Conservation (phyloP, 805 yeast species). For the Candida cerambycidarum region DNA sequence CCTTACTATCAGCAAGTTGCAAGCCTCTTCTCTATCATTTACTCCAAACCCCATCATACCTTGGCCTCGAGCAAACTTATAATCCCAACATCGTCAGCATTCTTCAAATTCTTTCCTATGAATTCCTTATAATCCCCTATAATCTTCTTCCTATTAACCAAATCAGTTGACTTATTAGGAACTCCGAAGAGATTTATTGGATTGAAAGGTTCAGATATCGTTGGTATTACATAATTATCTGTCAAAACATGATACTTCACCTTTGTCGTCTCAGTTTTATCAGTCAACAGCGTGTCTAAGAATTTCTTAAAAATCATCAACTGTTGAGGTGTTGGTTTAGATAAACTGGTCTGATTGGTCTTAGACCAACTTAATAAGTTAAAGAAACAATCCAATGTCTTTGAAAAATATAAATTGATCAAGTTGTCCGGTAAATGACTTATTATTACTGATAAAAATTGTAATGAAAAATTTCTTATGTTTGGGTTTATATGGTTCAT, state of each 20-base stretch:
- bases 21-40: no score
- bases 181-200: constrained; percentile 58
- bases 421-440: constrained; percentile 53
- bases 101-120: constrained; percentile 5
- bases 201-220: constrained; percentile 61
- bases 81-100: constrained; percentile 4
- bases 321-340: constrained; percentile 40
- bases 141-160: constrained; percentile 16
- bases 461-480: constrained; percentile 73
- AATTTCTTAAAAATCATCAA: constrained; percentile 44
- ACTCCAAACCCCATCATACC: no score
- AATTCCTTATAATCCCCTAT: constrained; percentile 1
- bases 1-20: no score
- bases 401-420: constrained; percentile 64
- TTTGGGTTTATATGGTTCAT: constrained; percentile 88
- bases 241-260: constrained; percentile 47
- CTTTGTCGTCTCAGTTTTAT: constrained; percentile 16
- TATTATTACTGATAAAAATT: constrained; percentile 61
- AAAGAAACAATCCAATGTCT: constrained; percentile 65
- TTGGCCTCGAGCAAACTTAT: background rate
- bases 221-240: constrained; percentile 51
- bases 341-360: constrained; percentile 24
- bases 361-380: constrained; percentile 75
- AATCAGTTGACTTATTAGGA: constrained; percentile 15
- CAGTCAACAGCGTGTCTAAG: constrained; percentile 42